phyloP scores from a whole-genome alignment of 2,329 filamentous ascomycete species.

The Botrytis galanthina region DNA sequence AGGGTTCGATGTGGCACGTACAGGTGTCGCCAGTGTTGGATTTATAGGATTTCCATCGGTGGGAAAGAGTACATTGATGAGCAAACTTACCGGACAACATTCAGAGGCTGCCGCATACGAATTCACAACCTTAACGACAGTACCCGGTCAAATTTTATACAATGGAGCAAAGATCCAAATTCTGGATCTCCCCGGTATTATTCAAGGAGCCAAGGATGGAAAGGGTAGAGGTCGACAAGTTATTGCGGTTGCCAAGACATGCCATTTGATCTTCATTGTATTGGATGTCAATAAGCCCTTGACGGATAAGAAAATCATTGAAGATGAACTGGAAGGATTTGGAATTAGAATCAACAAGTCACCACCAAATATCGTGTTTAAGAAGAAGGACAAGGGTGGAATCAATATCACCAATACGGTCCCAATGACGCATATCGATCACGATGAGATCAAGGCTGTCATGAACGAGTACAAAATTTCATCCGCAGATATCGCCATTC shows the following conservation, averaged over 20 bases:
- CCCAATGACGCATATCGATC: conserved; percentile 85
- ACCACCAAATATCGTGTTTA: conserved; percentile 98
- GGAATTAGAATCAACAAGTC: conserved; percentile 97
- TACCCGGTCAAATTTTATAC: conserved; percentile 92
- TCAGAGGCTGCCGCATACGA: conserved; percentile 97
- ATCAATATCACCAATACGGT: conserved; percentile 95
- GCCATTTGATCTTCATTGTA: conserved; percentile 97
- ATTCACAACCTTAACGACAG: conserved; percentile 96
- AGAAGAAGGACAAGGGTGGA: conserved; percentile 98
- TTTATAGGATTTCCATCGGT: conserved; percentile 99
- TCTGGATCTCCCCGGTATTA: conserved; percentile 97
- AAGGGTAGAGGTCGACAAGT: conserved; percentile 97
- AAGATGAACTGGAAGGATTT: conserved; percentile 92
- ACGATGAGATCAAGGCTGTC: conserved; percentile 96
- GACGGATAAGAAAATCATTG: conserved; percentile 94
- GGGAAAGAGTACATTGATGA: conserved; percentile 98
- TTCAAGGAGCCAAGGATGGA: conserved; percentile 96
- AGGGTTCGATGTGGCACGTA: conserved; percentile 96
- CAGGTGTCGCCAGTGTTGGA: conserved; percentile 92
- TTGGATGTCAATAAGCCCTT: conserved; percentile 97
- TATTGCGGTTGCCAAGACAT: conserved; percentile 98
- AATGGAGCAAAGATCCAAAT: conserved; percentile 98
- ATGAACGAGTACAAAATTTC: conserved; percentile 97
- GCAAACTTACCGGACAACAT: conserved; percentile 87
- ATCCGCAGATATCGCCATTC: conserved; percentile 94